Evolutionary conservation across 2,329 filamentous ascomycete species (phyloP).

Genomic region (Gliomastix tumulicola): DNA sequence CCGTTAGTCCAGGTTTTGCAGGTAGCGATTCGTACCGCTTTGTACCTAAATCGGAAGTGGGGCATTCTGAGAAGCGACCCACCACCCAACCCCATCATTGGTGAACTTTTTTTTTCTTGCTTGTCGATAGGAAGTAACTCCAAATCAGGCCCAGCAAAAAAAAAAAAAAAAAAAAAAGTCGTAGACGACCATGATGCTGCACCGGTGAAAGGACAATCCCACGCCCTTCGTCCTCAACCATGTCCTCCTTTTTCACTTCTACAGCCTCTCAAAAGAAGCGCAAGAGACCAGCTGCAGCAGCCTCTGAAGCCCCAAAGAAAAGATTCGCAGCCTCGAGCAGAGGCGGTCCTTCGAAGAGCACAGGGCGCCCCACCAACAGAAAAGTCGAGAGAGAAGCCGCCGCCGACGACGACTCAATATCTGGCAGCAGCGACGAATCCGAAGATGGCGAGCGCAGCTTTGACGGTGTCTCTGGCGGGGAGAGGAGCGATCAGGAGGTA

Average conservation of each 20-base stretch:
- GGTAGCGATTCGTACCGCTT: too few species aligned
- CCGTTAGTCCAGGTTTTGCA: too few species aligned
- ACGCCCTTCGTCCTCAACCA: slow-evolving; percentile 27
- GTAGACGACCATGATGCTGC: too few species aligned
- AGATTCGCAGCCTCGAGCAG: slow-evolving; percentile 40
- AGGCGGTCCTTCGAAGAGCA: too few species aligned
- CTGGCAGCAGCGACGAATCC: slow-evolving; percentile 70
- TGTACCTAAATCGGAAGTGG: background rate
- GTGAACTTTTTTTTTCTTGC: slow-evolving; percentile 2
- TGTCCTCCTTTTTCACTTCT: slow-evolving; percentile 95
- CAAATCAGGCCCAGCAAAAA: slow-evolving; percentile 8
- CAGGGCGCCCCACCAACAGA: background rate
- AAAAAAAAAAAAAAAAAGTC: background rate
- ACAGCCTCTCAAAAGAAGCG: slow-evolving; percentile 86
- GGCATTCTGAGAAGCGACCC: slow-evolving; percentile 1
- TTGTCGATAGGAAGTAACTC: background rate
- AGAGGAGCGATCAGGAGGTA: slow-evolving; percentile 30
- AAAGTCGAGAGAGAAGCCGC: background rate
- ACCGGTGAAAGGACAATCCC: background rate
- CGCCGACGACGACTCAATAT: slow-evolving; percentile 69
- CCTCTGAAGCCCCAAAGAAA: slow-evolving; percentile 52
- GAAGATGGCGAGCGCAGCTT: slow-evolving; percentile 57
- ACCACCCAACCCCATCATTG: background rate
- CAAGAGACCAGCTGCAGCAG: slow-evolving; percentile 63
- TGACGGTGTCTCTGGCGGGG: slow-evolving; percentile 28